Evolutionary conservation across 805 yeast genomes (phyloP).

Genomic region (Metschnikowia dekortorum): DNA sequence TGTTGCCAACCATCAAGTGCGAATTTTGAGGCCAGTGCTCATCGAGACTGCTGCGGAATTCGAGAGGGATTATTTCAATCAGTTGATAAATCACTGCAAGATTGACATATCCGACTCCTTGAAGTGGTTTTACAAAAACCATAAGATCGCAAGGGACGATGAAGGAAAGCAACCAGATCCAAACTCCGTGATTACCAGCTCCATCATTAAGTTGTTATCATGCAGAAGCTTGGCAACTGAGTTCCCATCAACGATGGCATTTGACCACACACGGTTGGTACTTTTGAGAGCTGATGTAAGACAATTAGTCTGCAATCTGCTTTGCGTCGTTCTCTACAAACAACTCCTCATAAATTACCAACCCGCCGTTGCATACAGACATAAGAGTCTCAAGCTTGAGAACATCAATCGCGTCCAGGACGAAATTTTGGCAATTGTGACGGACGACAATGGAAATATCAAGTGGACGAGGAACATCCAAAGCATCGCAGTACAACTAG

Average conservation of each 20-base stretch:
- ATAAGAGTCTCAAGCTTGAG: slow-evolving; percentile 24
- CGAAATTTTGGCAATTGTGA: slow-evolving; percentile 72
- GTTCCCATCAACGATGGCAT: slow-evolving; percentile 78
- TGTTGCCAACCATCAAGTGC: slow-evolving; percentile 90
- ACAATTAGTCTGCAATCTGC: slow-evolving; percentile 74
- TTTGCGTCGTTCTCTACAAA: slow-evolving; percentile 68
- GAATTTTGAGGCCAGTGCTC: slow-evolving; percentile 77
- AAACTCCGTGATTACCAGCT: slow-evolving; percentile 42
- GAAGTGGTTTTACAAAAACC: slow-evolving; percentile 56
- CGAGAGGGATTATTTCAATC: slow-evolving; percentile 76
- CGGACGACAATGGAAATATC: slow-evolving; percentile 80
- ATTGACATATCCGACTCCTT: slow-evolving; percentile 56
- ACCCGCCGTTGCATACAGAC: slow-evolving; percentile 19
- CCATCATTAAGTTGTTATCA: slow-evolving; percentile 61
- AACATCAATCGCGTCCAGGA: slow-evolving; percentile 50
- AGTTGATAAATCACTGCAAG: slow-evolving; percentile 50
- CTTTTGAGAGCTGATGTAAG: slow-evolving; percentile 80
- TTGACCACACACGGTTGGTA: slow-evolving; percentile 77
- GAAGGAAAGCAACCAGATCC: slow-evolving; percentile 18
- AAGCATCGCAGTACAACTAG: slow-evolving; percentile 65
- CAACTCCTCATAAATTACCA: slow-evolving; percentile 49
- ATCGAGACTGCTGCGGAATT: slow-evolving; percentile 85
- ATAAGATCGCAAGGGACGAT: slow-evolving; percentile 17
- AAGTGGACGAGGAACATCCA: slow-evolving; percentile 86
- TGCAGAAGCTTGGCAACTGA: slow-evolving; percentile 78